phyloP scores from a whole-genome alignment of 805 yeast genomes.

The Candida sakaeoensis region DNA sequence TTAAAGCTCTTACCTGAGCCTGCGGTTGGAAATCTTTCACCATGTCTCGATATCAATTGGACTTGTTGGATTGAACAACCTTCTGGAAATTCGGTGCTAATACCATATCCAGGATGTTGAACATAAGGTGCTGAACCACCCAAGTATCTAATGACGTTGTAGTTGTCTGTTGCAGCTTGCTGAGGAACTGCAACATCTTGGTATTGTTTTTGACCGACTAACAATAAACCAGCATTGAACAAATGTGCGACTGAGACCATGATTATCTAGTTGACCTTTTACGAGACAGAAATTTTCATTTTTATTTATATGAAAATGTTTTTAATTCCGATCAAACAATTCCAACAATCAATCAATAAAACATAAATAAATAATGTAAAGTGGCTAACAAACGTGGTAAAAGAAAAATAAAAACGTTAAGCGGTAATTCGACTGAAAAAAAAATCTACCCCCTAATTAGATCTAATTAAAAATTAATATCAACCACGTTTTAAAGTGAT shows the following conservation, averaged over 20 bases:
- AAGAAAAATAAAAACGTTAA: neutral
- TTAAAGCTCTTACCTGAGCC: constrained; percentile 16
- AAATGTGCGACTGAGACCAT: constrained; percentile 32
- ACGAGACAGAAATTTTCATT: neutral
- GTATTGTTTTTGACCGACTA: constrained; percentile 25
- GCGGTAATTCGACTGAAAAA: neutral
- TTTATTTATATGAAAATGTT: no score
- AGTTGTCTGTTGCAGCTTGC: constrained; percentile 35
- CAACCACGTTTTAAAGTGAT: neutral
- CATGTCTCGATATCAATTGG: constrained; percentile 68
- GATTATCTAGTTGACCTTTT: neutral
- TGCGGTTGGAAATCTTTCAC: constrained; percentile 57
- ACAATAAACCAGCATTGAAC: constrained; percentile 27
- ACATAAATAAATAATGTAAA: neutral
- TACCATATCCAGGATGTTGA: constrained; percentile 47
- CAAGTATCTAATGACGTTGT: constrained; percentile 43
- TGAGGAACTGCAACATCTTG: constrained; percentile 30
- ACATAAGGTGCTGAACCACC: constrained; percentile 56
- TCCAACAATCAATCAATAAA: no score
- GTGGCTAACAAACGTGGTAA: constrained; percentile 4
- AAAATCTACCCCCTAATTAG: neutral
- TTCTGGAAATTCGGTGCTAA: constrained; percentile 42
- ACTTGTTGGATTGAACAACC: constrained; percentile 57
- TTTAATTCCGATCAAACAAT: no score
- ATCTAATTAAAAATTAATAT: no score